A percentile compares a stretch with the other conserved stretches of the same genome.
These are phyloP conservation scores for Ogataea corticis DNA, from an alignment of 805 yeast species.

Conservation along the genomic window DNA sequence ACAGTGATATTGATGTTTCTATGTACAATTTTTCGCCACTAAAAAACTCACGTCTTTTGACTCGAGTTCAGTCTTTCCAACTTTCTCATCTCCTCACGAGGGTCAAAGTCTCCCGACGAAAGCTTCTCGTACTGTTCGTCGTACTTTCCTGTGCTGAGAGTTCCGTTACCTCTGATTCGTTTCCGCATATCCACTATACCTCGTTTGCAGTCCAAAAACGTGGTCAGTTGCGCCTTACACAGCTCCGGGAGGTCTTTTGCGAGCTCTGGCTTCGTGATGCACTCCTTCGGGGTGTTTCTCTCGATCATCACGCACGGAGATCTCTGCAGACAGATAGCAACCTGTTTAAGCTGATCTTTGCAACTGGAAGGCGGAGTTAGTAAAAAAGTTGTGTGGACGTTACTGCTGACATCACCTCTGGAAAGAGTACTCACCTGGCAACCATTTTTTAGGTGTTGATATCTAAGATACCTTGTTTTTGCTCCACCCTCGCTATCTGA, in stretches of 20 bases:
- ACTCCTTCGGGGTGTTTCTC: constrained; percentile 85
- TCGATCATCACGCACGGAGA: constrained; percentile 95
- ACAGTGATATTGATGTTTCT: background rate
- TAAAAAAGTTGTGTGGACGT: background rate
- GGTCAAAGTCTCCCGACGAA: constrained; percentile 77
- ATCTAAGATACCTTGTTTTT: no score
- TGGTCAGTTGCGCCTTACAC: constrained; percentile 79
- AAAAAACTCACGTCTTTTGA: constrained; percentile 29
- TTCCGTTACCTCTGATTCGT: constrained; percentile 91
- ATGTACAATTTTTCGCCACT: constrained; percentile 6
- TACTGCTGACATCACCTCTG: background rate
- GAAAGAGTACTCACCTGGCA: constrained; percentile 52
- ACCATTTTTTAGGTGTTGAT: constrained; percentile 42
- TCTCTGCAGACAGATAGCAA: constrained; percentile 92
- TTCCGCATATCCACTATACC: constrained; percentile 92
- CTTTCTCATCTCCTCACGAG: constrained; percentile 77
- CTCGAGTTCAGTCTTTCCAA: constrained; percentile 60
- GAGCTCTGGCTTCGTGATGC: constrained; percentile 78
- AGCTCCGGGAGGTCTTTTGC: constrained; percentile 79
- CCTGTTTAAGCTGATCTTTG: constrained; percentile 90
- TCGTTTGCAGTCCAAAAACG: constrained; percentile 86
- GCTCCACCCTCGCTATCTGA: no score
- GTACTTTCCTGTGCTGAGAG: constrained; percentile 87
- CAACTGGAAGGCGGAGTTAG: constrained; percentile 57
- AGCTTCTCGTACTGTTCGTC: constrained; percentile 84